Conservation (phyloP, 2,329 filamentous ascomycete genomes). For the Dothidotthia symphoricarpi region DNA sequence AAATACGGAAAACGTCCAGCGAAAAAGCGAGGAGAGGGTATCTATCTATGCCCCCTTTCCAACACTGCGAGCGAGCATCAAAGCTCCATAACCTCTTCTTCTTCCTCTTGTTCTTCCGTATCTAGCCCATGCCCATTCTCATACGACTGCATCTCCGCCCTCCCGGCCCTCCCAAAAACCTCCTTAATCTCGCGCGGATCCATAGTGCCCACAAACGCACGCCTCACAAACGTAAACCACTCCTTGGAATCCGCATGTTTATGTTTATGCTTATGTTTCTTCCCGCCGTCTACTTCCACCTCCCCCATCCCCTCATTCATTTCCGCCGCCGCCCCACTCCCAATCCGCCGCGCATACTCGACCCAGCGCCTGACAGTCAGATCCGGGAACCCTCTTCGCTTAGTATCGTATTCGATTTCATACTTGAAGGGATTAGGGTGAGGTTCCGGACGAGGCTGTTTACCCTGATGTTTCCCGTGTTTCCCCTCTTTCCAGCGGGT, state of each 20-base stretch:
- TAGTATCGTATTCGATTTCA: conserved; percentile 84
- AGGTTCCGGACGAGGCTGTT: conserved; percentile 50
- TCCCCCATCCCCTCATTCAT: conserved; percentile 23
- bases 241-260: conserved; percentile 58
- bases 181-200: conserved; percentile 62
- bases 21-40: neutral
- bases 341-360: conserved; percentile 76
- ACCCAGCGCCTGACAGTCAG: conserved; percentile 81
- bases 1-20: neutral
- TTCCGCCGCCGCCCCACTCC: conserved; percentile 45
- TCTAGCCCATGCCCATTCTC: too few relatives aligned
- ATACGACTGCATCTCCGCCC: too few relatives aligned
- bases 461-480: conserved; percentile 58
- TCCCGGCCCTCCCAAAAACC: conserved; percentile 23
- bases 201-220: conserved; percentile 77
- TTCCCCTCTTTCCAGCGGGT: conserved; percentile 64
- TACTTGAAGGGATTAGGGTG: conserved; percentile 66
- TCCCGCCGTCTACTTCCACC: conserved; percentile 32
- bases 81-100: conserved; percentile 22
- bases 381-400: conserved; percentile 75
- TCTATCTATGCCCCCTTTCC: too few relatives aligned
- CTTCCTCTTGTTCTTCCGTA: conserved; percentile 2
- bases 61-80: conserved; percentile 2
- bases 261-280: conserved; percentile 53
- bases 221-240: conserved; percentile 74